These are phyloP conservation scores for Meredithiella fracta DNA, from an alignment of 2,329 filamentous ascomycete genomes.

Conservation along the genomic window DNA sequence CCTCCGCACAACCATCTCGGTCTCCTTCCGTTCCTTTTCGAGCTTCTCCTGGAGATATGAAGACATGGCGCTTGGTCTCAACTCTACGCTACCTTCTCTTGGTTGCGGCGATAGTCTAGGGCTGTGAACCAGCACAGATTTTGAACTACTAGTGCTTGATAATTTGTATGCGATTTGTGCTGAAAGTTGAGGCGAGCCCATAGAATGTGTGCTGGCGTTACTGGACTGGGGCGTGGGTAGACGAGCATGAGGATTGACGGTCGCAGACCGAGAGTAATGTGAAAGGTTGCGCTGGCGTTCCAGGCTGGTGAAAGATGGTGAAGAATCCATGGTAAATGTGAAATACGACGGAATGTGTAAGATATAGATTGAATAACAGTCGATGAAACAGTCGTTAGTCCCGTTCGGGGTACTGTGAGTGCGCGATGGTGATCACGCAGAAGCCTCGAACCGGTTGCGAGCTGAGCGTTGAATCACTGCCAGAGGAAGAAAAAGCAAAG, in stretches of 20 bases:
- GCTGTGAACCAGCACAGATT: slow-evolving; percentile 22
- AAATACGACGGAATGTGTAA: not conserved
- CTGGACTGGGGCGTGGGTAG: slow-evolving; percentile 25
- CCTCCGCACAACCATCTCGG: slow-evolving; percentile 14
- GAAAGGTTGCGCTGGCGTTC: slow-evolving; percentile 27
- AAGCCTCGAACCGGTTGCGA: not conserved
- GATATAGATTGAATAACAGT: not conserved
- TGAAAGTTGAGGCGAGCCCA: slow-evolving; percentile 22
- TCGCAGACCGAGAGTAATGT: slow-evolving; percentile 20
- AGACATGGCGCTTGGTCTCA: slow-evolving; percentile 28
- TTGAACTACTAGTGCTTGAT: slow-evolving; percentile 25
- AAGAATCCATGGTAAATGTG: slow-evolving; percentile 16
- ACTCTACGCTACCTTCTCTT: slow-evolving; percentile 27
- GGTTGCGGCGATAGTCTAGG: slow-evolving; percentile 26
- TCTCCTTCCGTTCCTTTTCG: slow-evolving; percentile 26
- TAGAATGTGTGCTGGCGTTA: slow-evolving; percentile 27
- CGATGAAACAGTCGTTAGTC: not conserved
- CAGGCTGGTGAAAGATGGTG: slow-evolving; percentile 30
- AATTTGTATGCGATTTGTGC: slow-evolving; percentile 23
- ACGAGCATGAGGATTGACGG: slow-evolving; percentile 11
- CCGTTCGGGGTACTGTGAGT: not conserved
- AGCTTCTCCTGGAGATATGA: slow-evolving; percentile 39
- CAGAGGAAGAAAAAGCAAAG: not conserved
- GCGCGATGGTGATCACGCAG: not conserved
- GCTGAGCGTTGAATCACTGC: slow-evolving; percentile 5